Evolutionary conservation across 345 rosid genomes (phyloP).

Genomic region (Citrus sinensis): DVS_A1.0 CM039164.1:25025501-25026000

Average conservation of each 20-base stretch:
- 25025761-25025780: conserved; percentile 10
- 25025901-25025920: conserved; percentile 18
- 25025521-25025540: conserved; percentile 16
- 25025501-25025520: conserved; percentile 22
- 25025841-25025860: not conserved
- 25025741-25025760: conserved; percentile 10
- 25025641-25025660: not conserved
- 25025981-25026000: not conserved
- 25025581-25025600: conserved; percentile 15
- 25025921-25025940: conserved; percentile 11
- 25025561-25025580: conserved; percentile 6
- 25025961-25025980: conserved; percentile 33
- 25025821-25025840: conserved; percentile 7
- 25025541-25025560: not conserved
- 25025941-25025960: conserved; percentile 21
- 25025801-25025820: not conserved
- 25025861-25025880: not conserved
- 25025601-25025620: conserved; percentile 29
- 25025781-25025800: conserved; percentile 7
- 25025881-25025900: not conserved
- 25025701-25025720: conserved; percentile 12
- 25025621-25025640: not conserved
- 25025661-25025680: not conserved
- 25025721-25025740: conserved; percentile 14
- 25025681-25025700: not conserved